Conservation (phyloP, 495 filamentous ascomycete species). For the Sporormia fimetaria region DNA sequence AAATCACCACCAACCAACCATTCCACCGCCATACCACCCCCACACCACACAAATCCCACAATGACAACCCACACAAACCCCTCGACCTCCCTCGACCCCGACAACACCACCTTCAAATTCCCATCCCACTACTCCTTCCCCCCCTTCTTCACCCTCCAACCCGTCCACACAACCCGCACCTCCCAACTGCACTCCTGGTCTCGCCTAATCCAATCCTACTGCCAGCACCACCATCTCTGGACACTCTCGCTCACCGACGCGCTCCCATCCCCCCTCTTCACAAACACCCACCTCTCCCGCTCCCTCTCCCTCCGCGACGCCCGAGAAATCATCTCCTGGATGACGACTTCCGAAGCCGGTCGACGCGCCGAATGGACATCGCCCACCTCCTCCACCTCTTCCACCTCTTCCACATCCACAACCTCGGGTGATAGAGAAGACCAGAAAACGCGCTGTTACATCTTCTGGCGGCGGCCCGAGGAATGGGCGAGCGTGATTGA, state of each 20-base stretch:
- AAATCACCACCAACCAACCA: too few species aligned
- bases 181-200: conserved; percentile 78
- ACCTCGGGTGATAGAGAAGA: conserved; percentile 19
- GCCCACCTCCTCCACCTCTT: neutral
- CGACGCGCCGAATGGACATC: conserved; percentile 58
- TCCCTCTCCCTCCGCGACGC: conserved; percentile 51
- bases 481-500: conserved; percentile 56
- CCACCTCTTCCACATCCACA: neutral
- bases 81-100: too few species aligned
- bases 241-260: conserved; percentile 54
- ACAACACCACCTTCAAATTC: conserved; percentile 22
- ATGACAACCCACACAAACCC: too few species aligned
- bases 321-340: conserved; percentile 58
- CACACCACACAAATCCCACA: too few species aligned
- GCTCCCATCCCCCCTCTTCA: conserved; percentile 48
- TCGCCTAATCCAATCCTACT: conserved; percentile 73
- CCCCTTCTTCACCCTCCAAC: conserved; percentile 70
- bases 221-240: conserved; percentile 60
- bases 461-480: conserved; percentile 60
- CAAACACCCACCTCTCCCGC: conserved; percentile 42
- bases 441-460: conserved; percentile 39
- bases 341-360: conserved; percentile 51
- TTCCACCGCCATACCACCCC: too few species aligned
- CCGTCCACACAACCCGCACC: conserved; percentile 60
- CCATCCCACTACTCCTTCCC: conserved; percentile 49